Evolutionary conservation across 352 stramenopile species (phyloP), one percentile per base, ranked within the genome.

Genomic region (Pythium utonaiense): DNA sequence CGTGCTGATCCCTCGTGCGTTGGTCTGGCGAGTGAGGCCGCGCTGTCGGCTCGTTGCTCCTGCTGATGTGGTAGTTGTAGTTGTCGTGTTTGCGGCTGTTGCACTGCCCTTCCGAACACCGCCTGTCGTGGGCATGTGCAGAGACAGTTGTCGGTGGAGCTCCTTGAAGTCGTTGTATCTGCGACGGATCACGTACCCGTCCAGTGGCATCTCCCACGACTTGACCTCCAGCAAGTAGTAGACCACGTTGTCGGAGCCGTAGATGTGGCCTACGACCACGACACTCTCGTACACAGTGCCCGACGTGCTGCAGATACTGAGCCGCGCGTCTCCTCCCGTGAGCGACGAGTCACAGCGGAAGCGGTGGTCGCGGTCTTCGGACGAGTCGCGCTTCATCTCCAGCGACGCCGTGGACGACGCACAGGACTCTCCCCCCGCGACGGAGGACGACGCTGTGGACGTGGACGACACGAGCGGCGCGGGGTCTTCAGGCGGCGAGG

Each of bases 201-300:
- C 83, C 5, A 92, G 78, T 31, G 83, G 83, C 47, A 70, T 75
- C 48, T 90, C 80, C 67, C 73, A 83, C 16, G 80, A 89, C 16
- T 78, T 75, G 58, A 92, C 78, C 48, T 92, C 80, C 36, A 92
- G 47, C 34, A 90, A 64, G 64, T 92, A 90, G 67, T 90, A 90
- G 50, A 89, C 80, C 49, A 89, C 67, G 38, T 81, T 79, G 54
- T 87, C 77, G 22, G 62, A 85, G 48, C 81, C 80, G 60, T 73
- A 57, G 41, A 77, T 71, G 56, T 91, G 75, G 19, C 80, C 80
- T 4, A 88, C 77, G n/a, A 91, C 80, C 34, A 84, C 74, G 13
- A 88, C 76, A 51, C 71, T 84, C 66, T 91, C 78, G 73, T 91
- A 91, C 12, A 80, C 75, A 6, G 70, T 86, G 22, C 81, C 81